These are phyloP conservation scores for Neofusicoccum sp. DNA, from an alignment of 2,329 filamentous ascomycete genomes.

Conservation along the genomic window DNA sequence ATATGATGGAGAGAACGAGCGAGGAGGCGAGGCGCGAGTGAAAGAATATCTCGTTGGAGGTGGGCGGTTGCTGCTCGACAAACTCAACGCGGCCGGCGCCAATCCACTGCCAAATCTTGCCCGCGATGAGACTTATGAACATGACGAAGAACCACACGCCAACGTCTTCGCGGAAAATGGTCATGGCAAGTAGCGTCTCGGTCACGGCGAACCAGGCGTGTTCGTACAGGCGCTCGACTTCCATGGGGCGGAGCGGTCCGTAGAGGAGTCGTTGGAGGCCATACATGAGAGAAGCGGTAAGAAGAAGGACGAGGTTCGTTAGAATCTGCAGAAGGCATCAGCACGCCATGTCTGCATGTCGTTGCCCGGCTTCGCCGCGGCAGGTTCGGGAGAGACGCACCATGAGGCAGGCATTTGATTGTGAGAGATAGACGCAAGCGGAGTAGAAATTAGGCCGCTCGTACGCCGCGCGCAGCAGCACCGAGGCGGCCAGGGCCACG, in stretches of 20 bases:
- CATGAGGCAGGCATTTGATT: conserved; percentile 94
- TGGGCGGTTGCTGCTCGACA: conserved; percentile 90
- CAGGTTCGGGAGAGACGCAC: conserved; percentile 51
- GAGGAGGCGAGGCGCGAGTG: conserved; percentile 81
- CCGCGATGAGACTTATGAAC: conserved; percentile 89
- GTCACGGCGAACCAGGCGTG: conserved; percentile 98
- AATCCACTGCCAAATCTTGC: conserved; percentile 99
- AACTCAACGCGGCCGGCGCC: conserved; percentile 92
- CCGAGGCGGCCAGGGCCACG: conserved; percentile 77
- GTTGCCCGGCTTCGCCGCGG: conserved; percentile 8
- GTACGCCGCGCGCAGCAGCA: conserved; percentile 87
- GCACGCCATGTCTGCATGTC: conserved; percentile 1
- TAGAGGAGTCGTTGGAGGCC: conserved; percentile 88
- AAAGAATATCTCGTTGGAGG: conserved; percentile 78
- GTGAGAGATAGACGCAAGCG: conserved; percentile 92
- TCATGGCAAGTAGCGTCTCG: conserved; percentile 97
- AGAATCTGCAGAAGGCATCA: conserved; percentile 64
- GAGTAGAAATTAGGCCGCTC: conserved; percentile 98
- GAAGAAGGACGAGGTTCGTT: conserved; percentile 83
- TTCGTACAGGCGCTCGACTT: conserved; percentile 96
- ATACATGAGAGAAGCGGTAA: conserved; percentile 80
- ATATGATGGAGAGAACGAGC: conserved; percentile 74
- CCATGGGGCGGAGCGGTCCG: conserved; percentile 85
- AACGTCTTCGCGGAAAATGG: conserved; percentile 93
- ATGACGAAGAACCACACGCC: conserved; percentile 94